Conservation (phyloP, 1,139 yeast genomes). For the Hansenula anomala region DNA sequence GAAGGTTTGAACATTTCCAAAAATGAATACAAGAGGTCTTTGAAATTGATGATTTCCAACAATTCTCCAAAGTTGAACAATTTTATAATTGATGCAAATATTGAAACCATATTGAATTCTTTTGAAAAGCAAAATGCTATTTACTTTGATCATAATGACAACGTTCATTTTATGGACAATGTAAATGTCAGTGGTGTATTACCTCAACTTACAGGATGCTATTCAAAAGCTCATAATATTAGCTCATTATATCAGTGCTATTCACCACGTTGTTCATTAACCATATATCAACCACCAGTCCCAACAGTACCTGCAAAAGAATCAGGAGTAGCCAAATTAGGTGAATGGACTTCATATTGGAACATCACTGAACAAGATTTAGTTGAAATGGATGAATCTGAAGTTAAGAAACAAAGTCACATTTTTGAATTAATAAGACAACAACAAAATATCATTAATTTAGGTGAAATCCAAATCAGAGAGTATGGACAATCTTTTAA, state of each 20-base stretch:
- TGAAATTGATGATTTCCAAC: constrained; percentile 47
- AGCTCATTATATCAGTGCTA: constrained; percentile 14
- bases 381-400: constrained; percentile 46
- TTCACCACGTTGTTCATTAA: constrained; percentile 20
- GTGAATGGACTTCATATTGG: constrained; percentile 80
- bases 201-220: constrained; percentile 19
- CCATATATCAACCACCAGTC: constrained; percentile 16
- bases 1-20: constrained; percentile 38
- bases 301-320: constrained; percentile 13
- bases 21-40: constrained; percentile 46
- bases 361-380: constrained; percentile 54
- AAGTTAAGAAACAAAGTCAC: constrained; percentile 66
- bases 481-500: constrained; percentile 45
- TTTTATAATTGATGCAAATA: constrained; percentile 52
- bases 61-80: constrained; percentile 47
- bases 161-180: constrained; percentile 17
- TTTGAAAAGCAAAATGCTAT: constrained; percentile 45
- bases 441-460: constrained; percentile 70
- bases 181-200: constrained; percentile 20
- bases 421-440: constrained; percentile 72
- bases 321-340: constrained; percentile 16
- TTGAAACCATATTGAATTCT: constrained; percentile 46
- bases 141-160: constrained; percentile 26
- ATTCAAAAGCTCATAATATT: constrained; percentile 14
- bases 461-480: constrained; percentile 63